phyloP scores from a whole-genome alignment of 495 filamentous ascomycete species.

The Parathielavia appendiculata region DNA sequence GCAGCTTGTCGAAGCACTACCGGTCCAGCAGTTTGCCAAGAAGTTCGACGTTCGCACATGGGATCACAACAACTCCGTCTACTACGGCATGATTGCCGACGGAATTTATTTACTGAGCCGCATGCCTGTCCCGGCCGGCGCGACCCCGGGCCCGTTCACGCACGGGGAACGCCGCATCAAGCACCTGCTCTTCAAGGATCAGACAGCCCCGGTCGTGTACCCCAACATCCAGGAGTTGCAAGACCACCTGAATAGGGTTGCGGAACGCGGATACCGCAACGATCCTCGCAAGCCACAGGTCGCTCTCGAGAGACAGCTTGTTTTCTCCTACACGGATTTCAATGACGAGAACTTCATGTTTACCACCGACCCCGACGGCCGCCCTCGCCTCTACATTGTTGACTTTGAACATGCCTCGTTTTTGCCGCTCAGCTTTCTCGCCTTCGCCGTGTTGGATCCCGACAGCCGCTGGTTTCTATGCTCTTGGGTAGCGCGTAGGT shows the following conservation, averaged over 20 bases:
- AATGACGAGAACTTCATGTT: constrained; percentile 14
- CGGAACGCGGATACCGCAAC: background rate
- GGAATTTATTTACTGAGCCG: constrained; percentile 2
- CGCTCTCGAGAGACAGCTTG: constrained; percentile 4
- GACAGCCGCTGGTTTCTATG: background rate
- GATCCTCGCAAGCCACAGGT: background rate
- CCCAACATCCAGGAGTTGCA: background rate
- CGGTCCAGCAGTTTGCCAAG: background rate
- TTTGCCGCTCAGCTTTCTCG: constrained; percentile 6
- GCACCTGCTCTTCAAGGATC: constrained; percentile 7
- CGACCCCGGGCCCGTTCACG: constrained; percentile 2
- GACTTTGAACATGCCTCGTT: constrained; percentile 16
- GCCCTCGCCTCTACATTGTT: constrained; percentile 10
- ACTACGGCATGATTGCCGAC: constrained; percentile 1
- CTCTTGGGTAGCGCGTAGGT: background rate
- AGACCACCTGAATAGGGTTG: constrained; percentile 8
- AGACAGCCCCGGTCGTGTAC: background rate
- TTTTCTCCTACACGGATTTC: constrained; percentile 13
- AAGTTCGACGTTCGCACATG: background rate
- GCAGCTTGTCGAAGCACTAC: background rate
- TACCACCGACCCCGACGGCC: constrained; percentile 6
- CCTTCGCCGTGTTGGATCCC: background rate
- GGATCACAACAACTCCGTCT: background rate
- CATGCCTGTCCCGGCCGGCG: background rate
- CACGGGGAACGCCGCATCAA: background rate